Conservation (phyloP, 2,329 filamentous ascomycete species). For the Ophiostoma sp. region DNA sequence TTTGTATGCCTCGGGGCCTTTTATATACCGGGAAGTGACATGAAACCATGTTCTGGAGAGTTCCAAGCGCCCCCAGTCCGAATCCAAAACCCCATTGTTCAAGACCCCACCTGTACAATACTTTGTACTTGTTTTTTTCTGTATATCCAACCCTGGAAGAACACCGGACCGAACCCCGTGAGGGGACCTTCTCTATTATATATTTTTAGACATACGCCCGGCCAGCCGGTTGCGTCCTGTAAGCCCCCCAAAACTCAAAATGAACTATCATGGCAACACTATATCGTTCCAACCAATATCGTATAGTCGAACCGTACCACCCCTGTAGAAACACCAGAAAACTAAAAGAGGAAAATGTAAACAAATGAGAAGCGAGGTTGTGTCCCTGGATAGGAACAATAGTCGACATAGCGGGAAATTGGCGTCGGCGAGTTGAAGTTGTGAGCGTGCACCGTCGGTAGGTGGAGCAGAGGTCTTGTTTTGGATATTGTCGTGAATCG, state of each 20-base stretch:
- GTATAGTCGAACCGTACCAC: background rate
- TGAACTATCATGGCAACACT: background rate
- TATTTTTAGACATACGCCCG: background rate
- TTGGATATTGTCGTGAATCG: background rate
- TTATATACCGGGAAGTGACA: background rate
- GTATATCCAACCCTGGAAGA: background rate
- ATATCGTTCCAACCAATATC: background rate
- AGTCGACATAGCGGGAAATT: background rate
- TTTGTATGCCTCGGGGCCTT: background rate
- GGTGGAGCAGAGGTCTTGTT: background rate
- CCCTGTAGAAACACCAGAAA: background rate
- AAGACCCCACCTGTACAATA: background rate
- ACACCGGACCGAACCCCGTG: constrained; percentile 15
- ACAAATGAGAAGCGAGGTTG: background rate
- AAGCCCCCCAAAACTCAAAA: background rate
- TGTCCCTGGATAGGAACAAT: background rate
- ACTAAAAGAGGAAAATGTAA: background rate
- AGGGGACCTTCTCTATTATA: constrained; percentile 23
- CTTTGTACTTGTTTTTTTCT: background rate
- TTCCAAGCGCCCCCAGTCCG: background rate
- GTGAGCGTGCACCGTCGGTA: background rate
- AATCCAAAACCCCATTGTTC: background rate
- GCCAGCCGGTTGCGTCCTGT: constrained; percentile 16
- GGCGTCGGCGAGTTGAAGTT: background rate
- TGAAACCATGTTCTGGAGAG: background rate